Evolutionary conservation across 805 yeast genomes (phyloP).

Genomic region (Wickerhamomyces silvicola): DNA sequence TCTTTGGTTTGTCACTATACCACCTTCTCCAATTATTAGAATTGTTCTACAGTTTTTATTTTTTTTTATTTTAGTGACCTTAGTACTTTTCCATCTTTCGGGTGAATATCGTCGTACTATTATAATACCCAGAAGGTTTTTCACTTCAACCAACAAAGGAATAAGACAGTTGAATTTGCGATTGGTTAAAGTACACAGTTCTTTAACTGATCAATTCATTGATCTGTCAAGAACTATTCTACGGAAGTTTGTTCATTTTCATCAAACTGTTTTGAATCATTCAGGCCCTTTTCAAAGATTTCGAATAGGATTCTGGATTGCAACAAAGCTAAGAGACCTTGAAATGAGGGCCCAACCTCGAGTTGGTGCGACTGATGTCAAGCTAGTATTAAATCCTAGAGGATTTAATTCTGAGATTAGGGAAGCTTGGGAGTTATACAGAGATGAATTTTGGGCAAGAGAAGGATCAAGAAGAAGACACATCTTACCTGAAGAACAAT

Average conservation of each 20-base stretch:
- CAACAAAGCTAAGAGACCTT: conserved; percentile 9
- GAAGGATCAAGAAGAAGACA: conserved; percentile 64
- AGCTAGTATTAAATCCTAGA: conserved; percentile 73
- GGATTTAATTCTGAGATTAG: conserved; percentile 76
- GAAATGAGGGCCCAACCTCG: conserved; percentile 46
- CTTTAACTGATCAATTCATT: conserved; percentile 29
- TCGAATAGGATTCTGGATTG: conserved; percentile 6
- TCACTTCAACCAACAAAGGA: conserved; percentile 83
- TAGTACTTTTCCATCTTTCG: conserved; percentile 72
- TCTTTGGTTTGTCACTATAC: conserved; percentile 30
- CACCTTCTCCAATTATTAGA: conserved; percentile 34
- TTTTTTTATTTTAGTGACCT: conserved; percentile 57
- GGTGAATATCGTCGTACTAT: conserved; percentile 89
- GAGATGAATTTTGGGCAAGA: conserved; percentile 89
- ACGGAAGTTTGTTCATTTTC: conserved; percentile 17
- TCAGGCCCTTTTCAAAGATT: conserved; percentile 11
- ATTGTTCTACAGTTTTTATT: conserved; percentile 45
- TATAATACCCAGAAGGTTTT: conserved; percentile 70
- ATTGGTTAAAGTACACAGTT: conserved; percentile 53
- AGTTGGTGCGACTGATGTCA: conserved; percentile 74
- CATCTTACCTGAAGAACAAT: conserved; percentile 5
- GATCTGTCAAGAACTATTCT: conserved; percentile 27
- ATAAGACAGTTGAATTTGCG: conserved; percentile 75
- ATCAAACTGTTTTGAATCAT: conserved; percentile 1
- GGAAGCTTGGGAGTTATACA: conserved; percentile 91